Evolutionary conservation across 345 rosid genomes (phyloP).

Genomic region (Citrus cavaleriei): DNA sequence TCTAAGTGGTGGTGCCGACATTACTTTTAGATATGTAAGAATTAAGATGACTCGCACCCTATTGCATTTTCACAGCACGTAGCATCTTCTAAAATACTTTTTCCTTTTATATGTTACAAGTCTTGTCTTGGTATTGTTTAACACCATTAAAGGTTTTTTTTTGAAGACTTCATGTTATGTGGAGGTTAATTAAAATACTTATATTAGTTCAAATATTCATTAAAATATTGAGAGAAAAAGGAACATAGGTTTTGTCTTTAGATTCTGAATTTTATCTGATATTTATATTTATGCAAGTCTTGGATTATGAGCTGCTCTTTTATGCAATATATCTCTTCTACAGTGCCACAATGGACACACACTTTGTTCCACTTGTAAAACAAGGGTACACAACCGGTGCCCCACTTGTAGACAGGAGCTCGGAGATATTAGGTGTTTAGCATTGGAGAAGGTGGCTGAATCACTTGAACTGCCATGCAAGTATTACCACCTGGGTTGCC

Average conservation of each 20-base stretch:
- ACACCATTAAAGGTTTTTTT: background rate
- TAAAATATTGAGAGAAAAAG: background rate
- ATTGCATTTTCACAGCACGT: background rate
- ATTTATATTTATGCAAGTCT: background rate
- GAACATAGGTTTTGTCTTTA: background rate
- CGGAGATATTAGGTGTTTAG: constrained; percentile 80
- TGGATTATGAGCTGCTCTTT: constrained; percentile 3
- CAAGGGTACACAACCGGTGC: constrained; percentile 70
- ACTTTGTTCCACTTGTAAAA: constrained; percentile 76
- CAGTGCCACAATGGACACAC: constrained; percentile 87
- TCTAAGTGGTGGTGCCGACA: background rate
- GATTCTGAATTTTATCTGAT: background rate
- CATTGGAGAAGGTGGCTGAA: constrained; percentile 76
- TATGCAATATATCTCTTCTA: constrained; percentile 17
- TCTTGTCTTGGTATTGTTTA: background rate
- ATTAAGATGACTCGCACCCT: background rate
- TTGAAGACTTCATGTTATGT: background rate
- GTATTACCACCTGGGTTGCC: constrained; percentile 63
- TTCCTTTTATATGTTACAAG: too few relatives aligned
- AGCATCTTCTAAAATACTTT: too few relatives aligned
- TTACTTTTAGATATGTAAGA: background rate
- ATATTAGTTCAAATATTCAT: background rate
- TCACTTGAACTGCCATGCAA: constrained; percentile 84
- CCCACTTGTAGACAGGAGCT: constrained; percentile 82
- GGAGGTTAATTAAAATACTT: background rate